Base-by-base conservation (phyloP, 208 protist genomes). In the Kentomonas sorsogonicus region DNA sequence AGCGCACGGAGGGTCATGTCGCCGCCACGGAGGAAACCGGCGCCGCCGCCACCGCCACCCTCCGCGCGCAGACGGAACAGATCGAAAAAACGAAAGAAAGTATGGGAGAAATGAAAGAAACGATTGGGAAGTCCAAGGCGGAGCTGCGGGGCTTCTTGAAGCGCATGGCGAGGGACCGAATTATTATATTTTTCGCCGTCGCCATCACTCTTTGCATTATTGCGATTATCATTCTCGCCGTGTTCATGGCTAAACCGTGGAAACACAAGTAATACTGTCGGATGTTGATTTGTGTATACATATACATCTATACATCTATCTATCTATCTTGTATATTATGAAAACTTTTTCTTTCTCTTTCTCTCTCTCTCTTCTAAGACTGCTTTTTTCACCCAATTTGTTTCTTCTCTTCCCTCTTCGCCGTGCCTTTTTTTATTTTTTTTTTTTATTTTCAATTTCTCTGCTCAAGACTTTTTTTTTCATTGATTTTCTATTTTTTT, bases 201-300 rank as follows among this genome's bases (percentile, higher is more conserved):
- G 66, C 84, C 36, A 86, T 92, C 64, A 45, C 91, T 5, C 59
- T 91, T n/a, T 86, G 81, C 33, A 67, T 95, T 40, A 87, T 95
- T 47, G 56, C 79, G 36, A 80, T 86, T 53, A 56, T 91, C 34
- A 53, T 84, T 1, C n/a, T 95, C 5, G 72, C 72, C 4, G 48
- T 81, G 15, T 56, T 80, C 34, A 73, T 74, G 57, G 61, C 75
- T 31, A 72, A 74, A 27, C 47, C 29, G 22, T 51, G 51, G 20
- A 69, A 62, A n/a, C n/a, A n/a, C n/a, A n/a, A 45, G 16, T 18
- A 3, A 23, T 18, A 23, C 40, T 25, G n/a, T 45, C 5, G 5
- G 16, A 16, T 16, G 16, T 45, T 45, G 16, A 16, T 45, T 16
- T 45, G 40, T 45, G 7, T 45, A 22, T 3, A 25, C 7, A 29